Evolutionary conservation across 345 rosid genomes (phyloP).

Genomic region (Pelargonium nanum): DNA sequence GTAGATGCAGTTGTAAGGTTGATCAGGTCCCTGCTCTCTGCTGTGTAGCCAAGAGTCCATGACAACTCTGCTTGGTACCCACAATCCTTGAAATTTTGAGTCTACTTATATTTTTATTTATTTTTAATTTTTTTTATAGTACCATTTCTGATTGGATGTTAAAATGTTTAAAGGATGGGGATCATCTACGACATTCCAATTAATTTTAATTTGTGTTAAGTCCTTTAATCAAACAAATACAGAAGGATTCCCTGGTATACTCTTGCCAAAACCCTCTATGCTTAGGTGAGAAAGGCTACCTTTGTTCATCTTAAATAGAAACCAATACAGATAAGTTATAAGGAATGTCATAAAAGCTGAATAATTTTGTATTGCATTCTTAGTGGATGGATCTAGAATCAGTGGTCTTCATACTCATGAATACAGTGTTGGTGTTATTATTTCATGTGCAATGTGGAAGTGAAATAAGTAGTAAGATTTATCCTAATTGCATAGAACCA

Average conservation of each 20-base stretch:
- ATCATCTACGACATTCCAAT: background rate
- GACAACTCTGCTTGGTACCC: background rate
- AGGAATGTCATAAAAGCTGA: background rate
- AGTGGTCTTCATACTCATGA: background rate
- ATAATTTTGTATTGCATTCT: too few relatives aligned
- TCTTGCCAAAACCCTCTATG: background rate
- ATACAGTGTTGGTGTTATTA: too few relatives aligned
- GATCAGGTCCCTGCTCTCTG: background rate
- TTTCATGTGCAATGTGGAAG: background rate
- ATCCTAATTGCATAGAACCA: background rate
- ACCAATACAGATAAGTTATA: background rate
- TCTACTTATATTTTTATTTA: background rate
- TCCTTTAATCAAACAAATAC: background rate
- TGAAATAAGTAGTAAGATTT: background rate
- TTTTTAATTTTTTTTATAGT: too few relatives aligned
- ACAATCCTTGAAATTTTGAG: background rate
- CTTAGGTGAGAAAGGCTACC: background rate
- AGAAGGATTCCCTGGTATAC: background rate
- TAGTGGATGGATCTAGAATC: background rate
- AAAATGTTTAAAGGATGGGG: too few relatives aligned
- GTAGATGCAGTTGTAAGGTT: background rate
- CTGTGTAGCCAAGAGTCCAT: background rate
- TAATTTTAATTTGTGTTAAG: background rate
- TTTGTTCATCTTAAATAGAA: background rate
- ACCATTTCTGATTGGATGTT: background rate